Base-by-base conservation (phyloP, 352 stramenopile genomes). In the Globisporangium middletonii region DNA sequence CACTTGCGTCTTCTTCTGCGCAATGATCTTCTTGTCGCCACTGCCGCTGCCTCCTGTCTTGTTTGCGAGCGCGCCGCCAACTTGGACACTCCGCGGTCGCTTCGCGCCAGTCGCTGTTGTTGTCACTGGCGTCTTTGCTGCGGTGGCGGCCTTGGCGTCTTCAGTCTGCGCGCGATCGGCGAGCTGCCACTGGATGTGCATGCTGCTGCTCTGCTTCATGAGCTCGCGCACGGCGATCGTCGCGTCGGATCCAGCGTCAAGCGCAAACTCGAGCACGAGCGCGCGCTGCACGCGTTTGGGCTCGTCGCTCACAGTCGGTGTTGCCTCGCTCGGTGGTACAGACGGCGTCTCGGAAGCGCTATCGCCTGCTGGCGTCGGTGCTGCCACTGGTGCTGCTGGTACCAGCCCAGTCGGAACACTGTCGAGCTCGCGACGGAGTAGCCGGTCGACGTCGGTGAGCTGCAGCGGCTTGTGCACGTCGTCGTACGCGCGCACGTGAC, bases 211-310 rank as follows among this genome's bases (percentile, higher is more conserved):
- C 68, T 87, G 83, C 70, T 98, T 98, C 63, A 97, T 96, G 12
- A 99, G 68, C 67, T 99, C 96, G 55, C 96, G 83, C 48, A 99
- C 72, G 8, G 90, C 93, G 62, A 98, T 96, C 15, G 92, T 98
- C 12, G 95, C 95, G 75, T 99, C 78, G 2, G 72, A 85, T 23
- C 73, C 77, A 48, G 81, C 82, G 18, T 74, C 72, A 30, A 90
- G 64, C 28, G 72, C 71, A 47, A 90, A 90, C 48, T 80, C 68
- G 9, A 92, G 69, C 28, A 84, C 63, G 26, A 86, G 59, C 28
- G 71, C 75, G 16, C 75, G 69, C 41, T 79, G 55, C 35, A 45
- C 19, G 26, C 41, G 49, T 30, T 65, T 45, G 4, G 41, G 26
- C 9, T 67, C 30, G 57, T 57, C 9, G 49, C 45, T 5, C 58